Conservation (phyloP, 805 yeast genomes). For the Vanderwaltozyma yarrowii region DNA sequence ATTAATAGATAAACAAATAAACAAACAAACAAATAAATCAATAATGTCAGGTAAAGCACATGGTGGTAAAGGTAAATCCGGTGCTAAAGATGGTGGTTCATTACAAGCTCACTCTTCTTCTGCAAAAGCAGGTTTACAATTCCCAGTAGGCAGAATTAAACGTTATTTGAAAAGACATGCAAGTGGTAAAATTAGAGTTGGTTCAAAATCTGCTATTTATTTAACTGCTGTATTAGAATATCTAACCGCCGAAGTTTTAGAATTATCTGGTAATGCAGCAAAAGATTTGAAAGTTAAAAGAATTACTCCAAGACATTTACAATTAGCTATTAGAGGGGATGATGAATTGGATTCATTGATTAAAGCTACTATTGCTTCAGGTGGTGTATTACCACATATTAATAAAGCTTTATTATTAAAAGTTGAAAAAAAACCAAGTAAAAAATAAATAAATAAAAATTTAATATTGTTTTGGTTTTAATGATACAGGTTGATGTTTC, state of each 20-base stretch:
- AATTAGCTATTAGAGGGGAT: conserved; percentile 95
- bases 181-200: conserved; percentile 75
- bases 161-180: conserved; percentile 89
- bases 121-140: conserved; percentile 89
- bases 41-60: conserved; percentile 89
- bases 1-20: neutral
- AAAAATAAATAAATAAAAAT: neutral
- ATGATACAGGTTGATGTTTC: too few species aligned
- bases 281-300: conserved; percentile 91
- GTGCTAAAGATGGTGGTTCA: conserved; percentile 56
- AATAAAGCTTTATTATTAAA: conserved; percentile 71
- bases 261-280: conserved; percentile 97
- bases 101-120: conserved; percentile 66
- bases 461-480: too few species aligned
- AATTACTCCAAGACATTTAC: conserved; percentile 95
- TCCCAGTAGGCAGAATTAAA: conserved; percentile 99
- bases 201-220: conserved; percentile 93
- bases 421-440: conserved; percentile 45
- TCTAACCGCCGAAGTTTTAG: conserved; percentile 92
- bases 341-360: conserved; percentile 92
- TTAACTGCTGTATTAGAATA: conserved; percentile 93
- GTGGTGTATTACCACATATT: conserved; percentile 96
- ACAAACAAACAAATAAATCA: neutral
- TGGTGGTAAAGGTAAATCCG: conserved; percentile 95
- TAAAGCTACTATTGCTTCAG: conserved; percentile 92